Base-by-base conservation (phyloP, 306 rosid genomes). In the Quercus rubra region DNA sequence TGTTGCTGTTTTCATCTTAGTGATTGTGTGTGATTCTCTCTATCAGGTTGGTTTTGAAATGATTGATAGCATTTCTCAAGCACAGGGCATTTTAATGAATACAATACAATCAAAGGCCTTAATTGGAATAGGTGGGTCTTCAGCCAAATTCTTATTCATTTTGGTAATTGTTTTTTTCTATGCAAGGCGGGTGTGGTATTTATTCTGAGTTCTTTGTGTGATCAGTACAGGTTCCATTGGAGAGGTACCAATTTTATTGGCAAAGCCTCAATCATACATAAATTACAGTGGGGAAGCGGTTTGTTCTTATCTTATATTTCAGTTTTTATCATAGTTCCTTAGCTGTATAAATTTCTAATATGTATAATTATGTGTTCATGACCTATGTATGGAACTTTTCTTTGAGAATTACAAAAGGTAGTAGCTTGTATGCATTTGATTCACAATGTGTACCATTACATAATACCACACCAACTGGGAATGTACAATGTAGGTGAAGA, bases 221-320 rank as follows among this genome's bases (percentile, higher is more conserved):
- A 79, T 78, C 78, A 77, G 85, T 83, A 63, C 89, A 94, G 99
- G 99, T 83, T 91, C 98, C 72, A 90, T 95, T n/a, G 94, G 94
- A 70, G 92, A 92, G 73, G 96, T 95, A 41, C 97, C 98, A 1
- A 77, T 95, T 90, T 84, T 95, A 90, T 78, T 91, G 84, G 98
- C 91, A 43, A 95, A 92, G 91, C 99, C 99, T 77, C 99, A 92
- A 79, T 75, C 94, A 19, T 95, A 92, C 84, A 91, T 92, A 97
- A 95, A 91, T 82, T 92, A 91, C 71, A 82, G 96, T 56, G 98
- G 99, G 55, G 99, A 95, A 87, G 87, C 98, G 86, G 99, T 95
- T 46, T 74, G 99, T 87, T 84, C 87, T 64, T 46, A 14, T 78
- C 52, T 2, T 57, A 61, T 78, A 2, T 31, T 68, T 78, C 59